Base-by-base conservation (phyloP, 1,284 basidiomycete genomes). In the Pseudozyma thailandica region DNA sequence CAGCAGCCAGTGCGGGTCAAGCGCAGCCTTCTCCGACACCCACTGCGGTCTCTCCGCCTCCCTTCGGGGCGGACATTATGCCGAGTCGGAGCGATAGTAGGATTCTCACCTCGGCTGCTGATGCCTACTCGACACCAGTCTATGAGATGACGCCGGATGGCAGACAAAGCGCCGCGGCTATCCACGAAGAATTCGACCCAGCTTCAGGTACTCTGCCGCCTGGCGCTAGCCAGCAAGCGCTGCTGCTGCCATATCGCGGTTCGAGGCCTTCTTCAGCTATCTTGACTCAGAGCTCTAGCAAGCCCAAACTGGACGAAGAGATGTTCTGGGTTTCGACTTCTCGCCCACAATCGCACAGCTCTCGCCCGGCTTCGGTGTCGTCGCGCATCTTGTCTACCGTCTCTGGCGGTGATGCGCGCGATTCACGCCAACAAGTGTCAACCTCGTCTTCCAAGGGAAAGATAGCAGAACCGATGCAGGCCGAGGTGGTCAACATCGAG, bases 381-480 rank as follows among this genome's bases (percentile, higher is more conserved):
- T 52, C 57, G 21, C 52, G 35, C 20, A 55, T 55, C 41, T 44
- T 60, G 49, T 42, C 68, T 0, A 33, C 42, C 8, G 54, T 49
- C 13, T 45, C 52, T n/a, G 33, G 33, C 5, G 33, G n/a, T 16
- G n/a, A 35, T n/a, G n/a, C 33, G 15, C 33, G 33, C 33, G 65
- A 62, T 30, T 58, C 59, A n/a, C 41, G 59, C 8, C 65, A 69
- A 30, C 58, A 62, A 37, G 65, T 55, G 6, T 62, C 33, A 16
- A 56, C 50, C 5, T 50, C 48, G 7, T 53, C 51, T 6, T 71
- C 68, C 4, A 48, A 18, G 20, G 56, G 31, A 0, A 49, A 31
- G 18, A 64, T 69, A 18, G 71, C 61, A 0, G 62, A 73, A 42
- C 71, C 71, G 23, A 73, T 73, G 71, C 53, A 64, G 31, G 71